Conservation (phyloP, 2,329 filamentous ascomycete species). For the Aureobasidium sp. region DNA sequence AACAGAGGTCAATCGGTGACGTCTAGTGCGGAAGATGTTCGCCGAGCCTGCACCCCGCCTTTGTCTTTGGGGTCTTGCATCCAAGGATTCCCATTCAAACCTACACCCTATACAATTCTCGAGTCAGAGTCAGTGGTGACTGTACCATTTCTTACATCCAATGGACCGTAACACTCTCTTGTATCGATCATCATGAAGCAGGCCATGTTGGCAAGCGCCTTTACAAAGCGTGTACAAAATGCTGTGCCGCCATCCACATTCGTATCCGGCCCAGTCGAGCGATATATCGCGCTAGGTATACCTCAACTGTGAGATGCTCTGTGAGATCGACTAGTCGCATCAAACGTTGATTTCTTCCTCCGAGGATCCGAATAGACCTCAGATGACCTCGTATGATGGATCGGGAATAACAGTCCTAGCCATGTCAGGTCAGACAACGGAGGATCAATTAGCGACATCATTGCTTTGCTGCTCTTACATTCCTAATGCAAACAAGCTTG, state of each 20-base stretch:
- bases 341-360: not conserved
- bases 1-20: constrained; percentile 5
- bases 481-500: constrained; percentile 8
- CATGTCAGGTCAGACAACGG: not conserved
- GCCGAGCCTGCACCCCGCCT: constrained; percentile 4
- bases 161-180: not conserved
- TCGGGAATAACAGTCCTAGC: not conserved
- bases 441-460: not conserved
- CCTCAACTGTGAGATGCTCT: not conserved
- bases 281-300: constrained; percentile 1
- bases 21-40: not conserved
- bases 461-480: constrained; percentile 13
- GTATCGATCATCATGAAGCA: not conserved
- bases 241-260: not conserved
- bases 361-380: not conserved
- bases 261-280: not conserved
- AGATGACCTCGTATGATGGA: constrained; percentile 12
- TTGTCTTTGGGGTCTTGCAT: not conserved
- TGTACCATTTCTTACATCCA: not conserved
- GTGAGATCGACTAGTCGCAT: not conserved
- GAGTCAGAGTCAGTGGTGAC: not conserved
- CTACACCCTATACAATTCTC: not conserved
- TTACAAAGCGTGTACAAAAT: not conserved
- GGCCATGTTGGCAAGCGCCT: not conserved
- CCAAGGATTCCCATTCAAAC: not conserved